Evolutionary conservation across 2,329 filamentous ascomycete genomes (phyloP).

Genomic region (Colletotrichum scovillei): DNA sequence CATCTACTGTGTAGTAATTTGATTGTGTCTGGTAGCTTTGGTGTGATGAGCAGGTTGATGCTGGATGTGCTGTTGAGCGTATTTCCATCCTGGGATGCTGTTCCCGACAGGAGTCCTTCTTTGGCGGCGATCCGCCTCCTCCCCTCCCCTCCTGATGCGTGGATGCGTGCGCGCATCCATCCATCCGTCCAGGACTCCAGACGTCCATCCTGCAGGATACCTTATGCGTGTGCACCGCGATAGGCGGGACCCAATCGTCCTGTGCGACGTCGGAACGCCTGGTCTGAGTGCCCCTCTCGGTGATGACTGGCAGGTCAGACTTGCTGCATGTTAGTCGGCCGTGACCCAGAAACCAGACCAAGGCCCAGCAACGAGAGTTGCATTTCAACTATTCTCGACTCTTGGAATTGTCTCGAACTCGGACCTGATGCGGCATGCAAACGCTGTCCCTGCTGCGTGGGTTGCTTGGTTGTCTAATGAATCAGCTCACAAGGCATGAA

Average conservation of each 20-base stretch:
- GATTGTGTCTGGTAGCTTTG: background rate
- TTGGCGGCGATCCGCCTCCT: background rate
- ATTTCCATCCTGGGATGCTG: background rate
- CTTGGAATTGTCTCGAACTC: background rate
- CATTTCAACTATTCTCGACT: background rate
- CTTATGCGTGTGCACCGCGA: conserved; percentile 31
- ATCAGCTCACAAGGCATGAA: background rate
- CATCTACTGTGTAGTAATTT: background rate
- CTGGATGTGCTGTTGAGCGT: background rate
- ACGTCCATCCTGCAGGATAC: conserved; percentile 16
- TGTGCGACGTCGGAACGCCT: conserved; percentile 35
- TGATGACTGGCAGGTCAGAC: conserved; percentile 25
- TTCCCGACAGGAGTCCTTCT: background rate
- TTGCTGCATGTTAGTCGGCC: conserved; percentile 15
- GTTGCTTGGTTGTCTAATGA: background rate
- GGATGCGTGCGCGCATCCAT: conserved; percentile 6
- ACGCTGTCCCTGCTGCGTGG: background rate
- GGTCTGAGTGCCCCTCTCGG: conserved; percentile 34
- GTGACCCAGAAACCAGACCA: conserved; percentile 5
- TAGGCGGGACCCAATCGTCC: conserved; percentile 32
- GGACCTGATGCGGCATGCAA: background rate
- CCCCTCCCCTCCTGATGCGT: conserved; percentile 22
- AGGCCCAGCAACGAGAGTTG: background rate
- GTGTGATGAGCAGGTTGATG: background rate
- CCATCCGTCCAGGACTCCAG: background rate